A percentile compares a stretch with the other conserved stretches of the same genome.
These are phyloP conservation scores for Colletotrichum trifolii DNA, from an alignment of 2,329 filamentous ascomycete genomes.

Conservation along the genomic window DNA sequence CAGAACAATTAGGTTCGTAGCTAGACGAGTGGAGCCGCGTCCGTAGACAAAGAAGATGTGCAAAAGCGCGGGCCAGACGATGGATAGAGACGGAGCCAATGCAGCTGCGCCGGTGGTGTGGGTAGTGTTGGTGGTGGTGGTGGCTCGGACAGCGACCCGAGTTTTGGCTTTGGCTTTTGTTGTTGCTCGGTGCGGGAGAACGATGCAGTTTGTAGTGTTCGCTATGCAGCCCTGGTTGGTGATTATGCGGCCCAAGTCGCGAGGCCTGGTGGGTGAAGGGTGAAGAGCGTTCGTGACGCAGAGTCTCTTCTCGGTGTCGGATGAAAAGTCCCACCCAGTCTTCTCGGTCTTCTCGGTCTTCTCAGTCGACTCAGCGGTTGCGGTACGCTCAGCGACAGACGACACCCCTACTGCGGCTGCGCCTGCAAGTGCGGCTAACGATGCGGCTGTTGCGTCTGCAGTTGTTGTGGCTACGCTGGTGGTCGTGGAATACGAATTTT, in stretches of 20 bases:
- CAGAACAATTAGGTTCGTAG: conserved; percentile 31
- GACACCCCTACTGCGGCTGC: no score
- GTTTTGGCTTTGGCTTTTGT: no score
- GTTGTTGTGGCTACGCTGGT: neutral
- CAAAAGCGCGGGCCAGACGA: conserved; percentile 8
- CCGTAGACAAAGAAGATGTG: conserved; percentile 25
- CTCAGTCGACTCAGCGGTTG: no score
- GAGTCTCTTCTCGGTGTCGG: no score
- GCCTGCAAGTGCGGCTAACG: no score
- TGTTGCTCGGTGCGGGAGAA: no score
- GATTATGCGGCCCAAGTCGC: conserved; percentile 24
- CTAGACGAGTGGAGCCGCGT: conserved; percentile 27
- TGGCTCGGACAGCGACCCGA: neutral
- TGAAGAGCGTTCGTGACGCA: neutral
- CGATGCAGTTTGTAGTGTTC: neutral
- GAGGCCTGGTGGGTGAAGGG: conserved; percentile 4
- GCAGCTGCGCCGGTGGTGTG: neutral
- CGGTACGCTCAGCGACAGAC: no score
- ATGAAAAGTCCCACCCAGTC: no score
- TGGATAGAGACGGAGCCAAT: neutral
- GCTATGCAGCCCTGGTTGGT: conserved; percentile 23
- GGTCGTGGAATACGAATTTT: neutral
- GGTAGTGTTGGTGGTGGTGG: conserved; percentile 4
- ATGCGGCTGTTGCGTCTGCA: neutral
- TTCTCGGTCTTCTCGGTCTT: no score